Base-by-base conservation (phyloP, 2,329 filamentous ascomycete species). In the Allantophomopsis cytisporea region DNA sequence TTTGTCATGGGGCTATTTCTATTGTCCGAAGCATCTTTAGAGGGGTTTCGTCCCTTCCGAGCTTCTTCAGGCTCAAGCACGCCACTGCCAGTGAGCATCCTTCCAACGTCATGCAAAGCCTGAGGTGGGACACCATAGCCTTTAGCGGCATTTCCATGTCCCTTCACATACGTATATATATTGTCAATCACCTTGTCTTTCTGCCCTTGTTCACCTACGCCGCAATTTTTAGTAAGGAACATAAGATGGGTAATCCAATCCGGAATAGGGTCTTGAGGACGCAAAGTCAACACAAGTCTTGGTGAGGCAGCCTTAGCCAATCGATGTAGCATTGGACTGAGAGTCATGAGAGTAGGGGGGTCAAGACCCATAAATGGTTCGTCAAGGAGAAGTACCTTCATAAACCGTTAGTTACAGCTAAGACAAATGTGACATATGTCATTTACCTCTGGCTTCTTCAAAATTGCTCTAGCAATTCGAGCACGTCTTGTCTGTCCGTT, bases 321-420 rank as follows among this genome's bases (percentile, higher is more conserved):
- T 0, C 68, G 67, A 46, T 75, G 63, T 16, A 95, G 63, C 36
- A 96, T 65, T 1, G 70, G 68, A 32, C 83, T 89, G 48, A 96
- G 62, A 2, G 73, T 72, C 11, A 71, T 67, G 11, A 84, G 73
- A 0, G 87, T 93, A 5, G 79, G 80, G 12, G 89, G 91, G 58
- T 96, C 91, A 13, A 98, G 66, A 0, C 91, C 89, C 83, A 95
- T 94, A 54, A 95, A 95, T 1, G 91, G 89, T 51, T 94, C 89
- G 60, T 98, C 91, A 2, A 94, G 66, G 39, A 96, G 66, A 44
- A 98, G 55, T 10, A 94, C 31, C 31, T 34, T 5, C 6, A 14
- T 3, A 12, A 3, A 34, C 31, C 4, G 31, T 34, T 17, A 34
- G 16, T 13, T 10, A 28, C 10, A 34, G 15, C 10, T 8, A 34